phyloP scores from a whole-genome alignment of 768 basidiomycete genomes.

The Calocybe indica region DNA sequence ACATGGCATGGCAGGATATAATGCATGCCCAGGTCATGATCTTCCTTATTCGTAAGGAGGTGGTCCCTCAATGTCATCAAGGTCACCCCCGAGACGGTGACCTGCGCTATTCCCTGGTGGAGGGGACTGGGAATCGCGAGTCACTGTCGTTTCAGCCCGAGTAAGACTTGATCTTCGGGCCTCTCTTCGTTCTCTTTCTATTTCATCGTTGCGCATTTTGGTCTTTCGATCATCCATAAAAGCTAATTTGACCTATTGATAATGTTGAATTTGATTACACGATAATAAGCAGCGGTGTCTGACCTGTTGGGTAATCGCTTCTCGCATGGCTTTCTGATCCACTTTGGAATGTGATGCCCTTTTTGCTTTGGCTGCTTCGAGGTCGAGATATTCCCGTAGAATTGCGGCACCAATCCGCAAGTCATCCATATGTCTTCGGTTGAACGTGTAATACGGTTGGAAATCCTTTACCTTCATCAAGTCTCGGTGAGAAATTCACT shows the following conservation, averaged over 20 bases:
- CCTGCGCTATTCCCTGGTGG: conserved; percentile 28
- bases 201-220: conserved; percentile 47
- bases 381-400: conserved; percentile 53
- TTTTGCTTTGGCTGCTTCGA: conserved; percentile 45
- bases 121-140: conserved; percentile 6
- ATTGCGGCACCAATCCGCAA: conserved; percentile 61
- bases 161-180: conserved; percentile 12
- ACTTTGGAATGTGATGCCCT: conserved; percentile 40
- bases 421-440: conserved; percentile 43
- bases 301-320: conserved; percentile 53
- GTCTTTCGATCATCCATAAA: conserved; percentile 73
- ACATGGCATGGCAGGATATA: conserved; percentile 5
- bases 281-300: not conserved
- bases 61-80: conserved; percentile 8
- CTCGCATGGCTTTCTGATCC: conserved; percentile 54
- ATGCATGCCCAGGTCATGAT: conserved; percentile 7
- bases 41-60: conserved; percentile 13
- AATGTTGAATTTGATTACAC: not conserved
- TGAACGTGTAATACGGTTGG: conserved; percentile 69
- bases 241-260: conserved; percentile 62
- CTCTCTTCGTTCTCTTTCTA: conserved; percentile 47
- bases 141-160: conserved; percentile 1
- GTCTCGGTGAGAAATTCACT: conserved; percentile 3
- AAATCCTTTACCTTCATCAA: conserved; percentile 54
- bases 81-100: conserved; percentile 19